phyloP scores from a whole-genome alignment of 441 rosid genomes.

The Adansonia madagascariensis region DNA sequence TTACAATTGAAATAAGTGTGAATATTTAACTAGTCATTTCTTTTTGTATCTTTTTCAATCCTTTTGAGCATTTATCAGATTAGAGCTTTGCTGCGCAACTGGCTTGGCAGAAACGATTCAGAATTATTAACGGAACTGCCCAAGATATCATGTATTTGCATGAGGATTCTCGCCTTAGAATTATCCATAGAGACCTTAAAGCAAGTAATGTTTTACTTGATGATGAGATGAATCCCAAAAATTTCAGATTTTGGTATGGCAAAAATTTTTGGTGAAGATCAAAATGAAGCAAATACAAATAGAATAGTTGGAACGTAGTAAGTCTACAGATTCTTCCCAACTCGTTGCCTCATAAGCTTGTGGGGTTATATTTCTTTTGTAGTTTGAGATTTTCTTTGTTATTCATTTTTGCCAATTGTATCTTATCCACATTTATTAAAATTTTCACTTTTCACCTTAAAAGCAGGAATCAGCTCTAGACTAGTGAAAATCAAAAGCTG shows the following conservation, averaged over 20 bases:
- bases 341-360: neutral
- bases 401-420: neutral
- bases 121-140: neutral
- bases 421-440: neutral
- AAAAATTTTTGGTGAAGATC: neutral
- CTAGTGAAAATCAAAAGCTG: neutral
- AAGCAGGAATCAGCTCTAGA: no score
- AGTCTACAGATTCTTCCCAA: neutral
- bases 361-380: neutral
- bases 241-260: constrained; percentile 9
- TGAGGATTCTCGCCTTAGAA: neutral
- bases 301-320: neutral
- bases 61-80: neutral
- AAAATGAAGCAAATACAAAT: constrained; percentile 1
- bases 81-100: neutral
- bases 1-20: neutral
- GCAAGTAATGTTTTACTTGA: neutral
- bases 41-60: neutral
- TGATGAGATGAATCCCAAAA: neutral
- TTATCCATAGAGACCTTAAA: constrained; percentile 8
- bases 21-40: neutral
- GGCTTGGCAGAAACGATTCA: neutral
- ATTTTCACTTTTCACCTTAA: no score
- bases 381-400: neutral
- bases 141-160: neutral